These are phyloP conservation scores for Helminthosporium solani DNA, from an alignment of 2,329 filamentous ascomycete species.

Conservation along the genomic window DNA sequence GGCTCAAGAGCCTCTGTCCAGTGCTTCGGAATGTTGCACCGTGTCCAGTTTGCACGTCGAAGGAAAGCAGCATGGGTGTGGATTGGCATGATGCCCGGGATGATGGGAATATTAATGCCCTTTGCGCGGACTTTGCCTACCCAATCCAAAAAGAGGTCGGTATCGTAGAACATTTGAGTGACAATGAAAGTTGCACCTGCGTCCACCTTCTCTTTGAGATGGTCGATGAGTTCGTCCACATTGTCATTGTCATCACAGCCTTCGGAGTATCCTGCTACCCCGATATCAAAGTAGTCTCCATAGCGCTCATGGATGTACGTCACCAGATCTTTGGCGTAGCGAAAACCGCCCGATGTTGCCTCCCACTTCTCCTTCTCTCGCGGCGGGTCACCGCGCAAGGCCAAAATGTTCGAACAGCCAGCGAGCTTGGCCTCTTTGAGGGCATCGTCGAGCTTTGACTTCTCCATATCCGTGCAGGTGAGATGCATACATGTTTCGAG, in stretches of 20 bases:
- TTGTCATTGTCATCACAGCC: constrained; percentile 91
- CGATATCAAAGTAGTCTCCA: constrained; percentile 92
- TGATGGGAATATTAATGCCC: constrained; percentile 80
- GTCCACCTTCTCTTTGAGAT: constrained; percentile 96
- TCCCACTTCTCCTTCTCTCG: constrained; percentile 93
- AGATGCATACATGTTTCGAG: constrained; percentile 99
- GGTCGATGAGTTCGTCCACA: constrained; percentile 79
- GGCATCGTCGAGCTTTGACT: constrained; percentile 85
- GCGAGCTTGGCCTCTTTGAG: constrained; percentile 86
- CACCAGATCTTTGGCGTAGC: constrained; percentile 89
- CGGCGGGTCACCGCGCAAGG: constrained; percentile 88
- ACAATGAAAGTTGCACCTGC: constrained; percentile 91
- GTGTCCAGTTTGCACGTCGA: constrained; percentile 86
- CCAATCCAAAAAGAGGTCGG: constrained; percentile 91
- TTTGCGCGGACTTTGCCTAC: constrained; percentile 79
- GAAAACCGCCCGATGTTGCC: constrained; percentile 81
- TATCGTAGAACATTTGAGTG: constrained; percentile 99
- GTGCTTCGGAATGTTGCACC: constrained; percentile 74
- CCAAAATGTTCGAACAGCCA: constrained; percentile 96
- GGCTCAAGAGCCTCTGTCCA: constrained; percentile 85
- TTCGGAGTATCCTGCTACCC: constrained; percentile 94
- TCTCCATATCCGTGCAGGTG: constrained; percentile 97
- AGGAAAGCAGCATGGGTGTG: constrained; percentile 93
- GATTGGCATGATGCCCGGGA: constrained; percentile 90
- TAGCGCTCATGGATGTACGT: constrained; percentile 78